phyloP scores from a whole-genome alignment of 108 stramenopile species.

The Schizochytrium sp. region DNA sequence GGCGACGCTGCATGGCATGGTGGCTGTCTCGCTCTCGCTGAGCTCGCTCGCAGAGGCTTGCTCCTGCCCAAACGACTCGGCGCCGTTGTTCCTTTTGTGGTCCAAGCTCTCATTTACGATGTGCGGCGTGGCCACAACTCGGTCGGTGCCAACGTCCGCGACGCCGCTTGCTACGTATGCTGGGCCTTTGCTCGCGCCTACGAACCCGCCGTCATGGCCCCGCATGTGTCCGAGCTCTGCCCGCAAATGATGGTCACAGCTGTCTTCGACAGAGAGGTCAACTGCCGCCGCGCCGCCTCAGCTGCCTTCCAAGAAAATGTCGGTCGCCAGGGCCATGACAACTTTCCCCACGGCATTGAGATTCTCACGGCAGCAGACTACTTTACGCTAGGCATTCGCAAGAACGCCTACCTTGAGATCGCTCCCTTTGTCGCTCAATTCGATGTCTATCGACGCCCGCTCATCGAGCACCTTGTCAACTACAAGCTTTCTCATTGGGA shows the following conservation, averaged over 20 bases:
- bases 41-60: conserved; percentile 86
- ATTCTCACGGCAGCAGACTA: conserved; percentile 90
- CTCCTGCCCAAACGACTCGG: conserved; percentile 71
- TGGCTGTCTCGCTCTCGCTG: conserved; percentile 85
- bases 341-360: conserved; percentile 83
- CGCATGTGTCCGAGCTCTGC: conserved; percentile 60
- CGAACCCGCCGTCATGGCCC: conserved; percentile 62
- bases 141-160: conserved; percentile 90
- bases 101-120: conserved; percentile 72
- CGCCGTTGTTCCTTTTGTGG: conserved; percentile 72
- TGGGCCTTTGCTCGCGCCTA: conserved; percentile 98
- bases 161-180: conserved; percentile 94
- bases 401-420: conserved; percentile 64
- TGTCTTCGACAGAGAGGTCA: conserved; percentile 92
- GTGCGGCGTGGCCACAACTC: conserved; percentile 71
- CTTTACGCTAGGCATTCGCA: conserved; percentile 85
- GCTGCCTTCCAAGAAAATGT: conserved; percentile 87
- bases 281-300: conserved; percentile 91
- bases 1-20: conserved; percentile 87
- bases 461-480: conserved; percentile 63
- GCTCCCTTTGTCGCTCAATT: conserved; percentile 64
- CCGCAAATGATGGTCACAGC: conserved; percentile 70
- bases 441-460: conserved; percentile 63
- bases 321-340: conserved; percentile 57
- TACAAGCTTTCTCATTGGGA: conserved; percentile 86